Base-by-base conservation (phyloP, 192 early-diverging fungal species). In the Coemansia sp. region DNA sequence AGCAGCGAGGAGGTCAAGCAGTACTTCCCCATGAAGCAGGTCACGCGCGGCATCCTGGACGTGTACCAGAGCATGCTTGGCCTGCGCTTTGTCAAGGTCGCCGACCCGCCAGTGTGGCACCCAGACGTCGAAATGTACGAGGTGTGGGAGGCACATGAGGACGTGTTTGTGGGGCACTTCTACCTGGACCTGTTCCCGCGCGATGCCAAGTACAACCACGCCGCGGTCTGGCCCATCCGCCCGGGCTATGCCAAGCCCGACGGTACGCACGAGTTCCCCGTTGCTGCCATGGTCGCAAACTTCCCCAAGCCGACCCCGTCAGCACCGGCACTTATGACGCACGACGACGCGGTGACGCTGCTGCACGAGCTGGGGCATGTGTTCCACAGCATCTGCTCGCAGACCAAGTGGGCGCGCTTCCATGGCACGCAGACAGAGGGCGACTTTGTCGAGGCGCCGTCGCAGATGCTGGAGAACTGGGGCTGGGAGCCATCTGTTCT, bases 401-500 rank as follows among this genome's bases (percentile, higher is more conserved):
- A 84, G 36, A 92, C 92, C n/a, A 90, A 87, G 73, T 90, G 84
- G 60, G 82, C 84, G 1, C 77, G 88, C 0, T 91, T 94, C 70
- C 90, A 93, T 38, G 92, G 92, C 52, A 91, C 91, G 18, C 79
- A 77, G 48, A 83, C 90, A 42, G 90, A 93, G 63, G 73, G 86
- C 59, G 93, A 95, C 75, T 95, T 95, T 84, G 89, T 95, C 25
- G 93, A 95, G 84, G 90, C 90, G 28, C 93, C 93, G 16, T 89
- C 88, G 30, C 91, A 93, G 85, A 93, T 95, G 93, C 84, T 94
- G 28, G 93, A 94, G 76, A 95, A 93, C 77, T 91, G 89, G 90
- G 83, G 85, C 34, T 91, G 85, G 82, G 88, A 89, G 60, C 78
- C 84, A 7, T 69, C 80, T 4, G 85, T 85, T 2, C 71, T 91